Evolutionary conservation across 192 early-diverging fungal genomes (phyloP).

Genomic region (Radiomyces spectabilis): DNA sequence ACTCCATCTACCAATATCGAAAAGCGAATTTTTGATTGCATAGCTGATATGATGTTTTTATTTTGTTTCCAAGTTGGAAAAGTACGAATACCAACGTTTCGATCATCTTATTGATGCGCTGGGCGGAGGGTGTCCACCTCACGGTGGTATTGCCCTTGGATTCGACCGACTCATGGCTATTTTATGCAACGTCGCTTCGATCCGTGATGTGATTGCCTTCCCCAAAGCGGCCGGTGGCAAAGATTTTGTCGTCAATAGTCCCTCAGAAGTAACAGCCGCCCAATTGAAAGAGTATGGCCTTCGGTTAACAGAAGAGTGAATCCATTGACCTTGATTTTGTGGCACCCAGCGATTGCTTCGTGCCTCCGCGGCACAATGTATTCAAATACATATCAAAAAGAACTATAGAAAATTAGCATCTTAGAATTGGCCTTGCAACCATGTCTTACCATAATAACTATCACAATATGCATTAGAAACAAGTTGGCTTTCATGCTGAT

Average conservation of each 20-base stretch:
- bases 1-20: not conserved
- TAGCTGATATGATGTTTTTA: not conserved
- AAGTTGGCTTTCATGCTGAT: too few species aligned
- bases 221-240: constrained; percentile 77
- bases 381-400: too few species aligned
- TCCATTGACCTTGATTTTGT: too few species aligned
- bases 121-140: constrained; percentile 79
- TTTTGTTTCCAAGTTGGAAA: constrained; percentile 32
- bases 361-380: too few species aligned
- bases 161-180: constrained; percentile 78
- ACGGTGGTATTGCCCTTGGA: constrained; percentile 78
- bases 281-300: constrained; percentile 68
- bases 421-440: too few species aligned
- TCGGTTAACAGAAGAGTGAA: constrained; percentile 12
- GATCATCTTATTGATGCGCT: constrained; percentile 78
- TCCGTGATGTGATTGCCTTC: constrained; percentile 91
- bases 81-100: constrained; percentile 53
- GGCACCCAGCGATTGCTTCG: too few species aligned
- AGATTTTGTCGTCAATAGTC: constrained; percentile 76
- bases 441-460: too few species aligned
- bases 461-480: too few species aligned
- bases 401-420: too few species aligned
- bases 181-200: constrained; percentile 59
- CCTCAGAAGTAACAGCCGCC: constrained; percentile 47
- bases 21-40: not conserved